Evolutionary conservation across 1,284 basidiomycete species (phyloP), one percentile per base, ranked within the genome.

Genomic region (Ganoderma boninense): DNA sequence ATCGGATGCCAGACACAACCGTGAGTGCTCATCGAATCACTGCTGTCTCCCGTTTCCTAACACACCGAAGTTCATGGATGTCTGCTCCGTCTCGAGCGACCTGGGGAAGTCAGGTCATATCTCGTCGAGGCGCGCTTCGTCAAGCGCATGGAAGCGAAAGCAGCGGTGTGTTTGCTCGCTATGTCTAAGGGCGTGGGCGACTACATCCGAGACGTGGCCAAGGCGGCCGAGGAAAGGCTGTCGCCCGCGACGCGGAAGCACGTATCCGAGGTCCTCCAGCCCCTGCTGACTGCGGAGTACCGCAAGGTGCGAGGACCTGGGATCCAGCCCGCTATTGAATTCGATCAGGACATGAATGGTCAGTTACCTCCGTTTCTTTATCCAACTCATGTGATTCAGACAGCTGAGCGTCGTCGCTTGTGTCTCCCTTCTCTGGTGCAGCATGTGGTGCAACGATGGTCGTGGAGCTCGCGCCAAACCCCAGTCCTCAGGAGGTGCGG

Each of bases 121-220:
- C 77, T 92, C 5, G 88, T 90, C 29, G 90, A 92, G 26, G 80
- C 88, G 0, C 81, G 82, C 11, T 92, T 92, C 71, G 72, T 82
- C 2, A 90, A 87, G 73, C 86, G 88, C 2, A 79, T 81, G 0
- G 91, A 92, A 66, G 91, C 91, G 18, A 91, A 90, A 77, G 82
- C 84, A 0, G 91, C 91, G 0, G 91, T 87, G 2, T 88, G 86
- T 72, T 78, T 92, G 29, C 80, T 87, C 23, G 91, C 90, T 0
- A 86, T 92, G 77, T 88, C 89, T 2, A 84, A 88, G 71, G 88
- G 88, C 6, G 80, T 89, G 5, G 88, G 86, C 4, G 77, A 83
- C n/a, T 89, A 89, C 73, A 86, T 91, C 62, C 86, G 86, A 20
- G 75, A 78, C 4, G 76, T 89, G 64, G 78, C 79, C 20, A 79